phyloP scores from a whole-genome alignment of 2,329 filamentous ascomycete species.

The Epichloe sp. region DNA sequence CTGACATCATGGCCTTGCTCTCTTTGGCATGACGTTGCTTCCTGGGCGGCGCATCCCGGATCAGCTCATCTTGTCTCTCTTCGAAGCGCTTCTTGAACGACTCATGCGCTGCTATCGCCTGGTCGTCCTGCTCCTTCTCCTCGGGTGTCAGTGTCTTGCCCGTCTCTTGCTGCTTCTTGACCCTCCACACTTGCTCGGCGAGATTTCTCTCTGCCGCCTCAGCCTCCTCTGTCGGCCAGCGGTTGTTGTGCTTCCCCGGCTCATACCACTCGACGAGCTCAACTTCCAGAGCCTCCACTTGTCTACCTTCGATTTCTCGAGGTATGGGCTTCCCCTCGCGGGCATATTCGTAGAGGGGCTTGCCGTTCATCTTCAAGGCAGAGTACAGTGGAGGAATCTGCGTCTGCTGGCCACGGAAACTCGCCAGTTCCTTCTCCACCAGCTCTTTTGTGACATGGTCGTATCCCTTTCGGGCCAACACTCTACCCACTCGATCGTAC shows the following conservation, averaged over 20 bases:
- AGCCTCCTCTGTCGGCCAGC: slow-evolving; percentile 71
- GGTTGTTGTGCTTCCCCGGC: slow-evolving; percentile 64
- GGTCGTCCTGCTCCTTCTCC: slow-evolving; percentile 40
- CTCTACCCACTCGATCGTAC: slow-evolving; percentile 76
- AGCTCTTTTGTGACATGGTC: slow-evolving; percentile 67
- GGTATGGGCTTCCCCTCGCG: slow-evolving; percentile 79
- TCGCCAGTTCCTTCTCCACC: slow-evolving; percentile 62
- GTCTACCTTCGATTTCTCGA: slow-evolving; percentile 65
- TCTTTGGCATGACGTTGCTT: slow-evolving; percentile 17
- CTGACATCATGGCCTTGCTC: slow-evolving; percentile 40
- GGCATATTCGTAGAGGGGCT: slow-evolving; percentile 92
- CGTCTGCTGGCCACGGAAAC: slow-evolving; percentile 71
- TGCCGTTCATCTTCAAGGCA: slow-evolving; percentile 83
- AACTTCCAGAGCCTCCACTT: slow-evolving; percentile 64
- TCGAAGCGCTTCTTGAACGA: slow-evolving; percentile 45
- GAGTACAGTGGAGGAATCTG: slow-evolving; percentile 91
- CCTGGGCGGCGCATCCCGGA: slow-evolving; percentile 34
- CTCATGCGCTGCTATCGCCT: slow-evolving; percentile 42
- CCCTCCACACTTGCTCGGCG: slow-evolving; percentile 57
- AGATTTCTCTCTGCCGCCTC: slow-evolving; percentile 61
- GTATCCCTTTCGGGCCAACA: slow-evolving; percentile 63
- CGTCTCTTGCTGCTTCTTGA: slow-evolving; percentile 42
- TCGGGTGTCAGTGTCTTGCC: slow-evolving; percentile 37
- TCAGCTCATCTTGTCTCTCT: slow-evolving; percentile 42
- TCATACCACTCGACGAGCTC: slow-evolving; percentile 78